These are phyloP conservation scores for Eucalyptus erythrocorys DNA, from an alignment of 345 rosid genomes.

Conservation along the genomic window DNA sequence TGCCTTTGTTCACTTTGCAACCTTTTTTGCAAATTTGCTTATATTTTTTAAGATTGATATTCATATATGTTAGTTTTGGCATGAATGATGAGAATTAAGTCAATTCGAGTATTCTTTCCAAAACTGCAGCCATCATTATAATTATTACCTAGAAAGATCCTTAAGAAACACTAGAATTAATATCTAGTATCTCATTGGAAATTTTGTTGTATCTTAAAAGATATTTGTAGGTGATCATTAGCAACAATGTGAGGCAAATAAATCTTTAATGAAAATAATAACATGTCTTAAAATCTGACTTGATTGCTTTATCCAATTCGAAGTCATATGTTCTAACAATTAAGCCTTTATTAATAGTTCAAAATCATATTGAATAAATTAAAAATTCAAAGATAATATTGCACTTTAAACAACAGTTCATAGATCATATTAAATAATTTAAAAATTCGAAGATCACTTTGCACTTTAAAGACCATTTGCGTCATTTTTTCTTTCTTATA, in stretches of 20 bases:
- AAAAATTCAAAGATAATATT: neutral
- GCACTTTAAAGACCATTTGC: fast-evolving
- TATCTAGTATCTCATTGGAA: too few relatives aligned
- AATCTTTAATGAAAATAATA: too few relatives aligned
- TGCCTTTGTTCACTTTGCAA: too few relatives aligned
- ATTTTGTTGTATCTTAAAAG: fast-evolving
- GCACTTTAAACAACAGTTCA: fast-evolving
- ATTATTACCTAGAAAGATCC: too few relatives aligned
- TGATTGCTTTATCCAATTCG: fast-evolving
- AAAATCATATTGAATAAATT: neutral
- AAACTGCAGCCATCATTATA: fast-evolving
- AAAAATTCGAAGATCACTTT: too few relatives aligned
- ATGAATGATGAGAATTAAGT: too few relatives aligned
- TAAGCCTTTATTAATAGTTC: neutral
- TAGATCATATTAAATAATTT: fast-evolving
- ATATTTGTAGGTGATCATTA: fast-evolving
- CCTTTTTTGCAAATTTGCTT: fast-evolving
- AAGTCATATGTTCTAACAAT: neutral
- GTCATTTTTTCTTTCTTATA: neutral
- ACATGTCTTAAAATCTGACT: fast-evolving
- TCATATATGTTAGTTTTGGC: too few relatives aligned
- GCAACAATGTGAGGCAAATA: fast-evolving
- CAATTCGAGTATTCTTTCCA: fast-evolving
- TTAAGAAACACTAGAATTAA: too few relatives aligned
- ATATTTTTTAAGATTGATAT: too few relatives aligned